Percentiles rank a stretch among this genome's conserved stretches.
These are phyloP conservation scores for Xylaria longipes DNA, from an alignment of 495 filamentous ascomycete genomes.

Conservation along the genomic window DNA sequence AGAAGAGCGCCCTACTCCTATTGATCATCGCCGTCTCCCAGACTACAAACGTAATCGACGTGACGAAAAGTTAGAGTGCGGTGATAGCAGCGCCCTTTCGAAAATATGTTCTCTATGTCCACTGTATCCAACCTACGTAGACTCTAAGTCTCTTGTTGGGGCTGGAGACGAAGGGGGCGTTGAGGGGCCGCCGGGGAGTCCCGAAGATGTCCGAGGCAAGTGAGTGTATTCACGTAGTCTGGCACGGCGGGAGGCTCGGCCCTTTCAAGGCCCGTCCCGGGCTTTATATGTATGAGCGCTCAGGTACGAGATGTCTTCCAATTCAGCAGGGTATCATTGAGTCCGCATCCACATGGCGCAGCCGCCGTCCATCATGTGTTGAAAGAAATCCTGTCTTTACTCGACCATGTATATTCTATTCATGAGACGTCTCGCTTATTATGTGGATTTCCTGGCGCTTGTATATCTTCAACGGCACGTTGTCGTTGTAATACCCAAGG, in stretches of 20 bases:
- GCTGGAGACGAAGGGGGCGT: neutral
- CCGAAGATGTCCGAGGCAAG: neutral
- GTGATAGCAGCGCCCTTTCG: neutral
- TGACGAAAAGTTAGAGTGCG: neutral
- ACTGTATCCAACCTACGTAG: neutral
- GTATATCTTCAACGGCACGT: slow-evolving; percentile 24
- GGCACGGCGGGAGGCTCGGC: neutral
- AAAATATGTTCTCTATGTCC: neutral
- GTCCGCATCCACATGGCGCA: neutral
- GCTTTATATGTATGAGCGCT: neutral
- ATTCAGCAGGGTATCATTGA: neutral
- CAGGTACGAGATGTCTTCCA: neutral
- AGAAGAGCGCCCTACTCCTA: neutral
- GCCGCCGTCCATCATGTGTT: neutral
- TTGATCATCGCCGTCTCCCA: neutral
- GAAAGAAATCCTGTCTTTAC: slow-evolving; percentile 3
- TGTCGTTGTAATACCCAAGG: slow-evolving; percentile 1
- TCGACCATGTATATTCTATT: neutral
- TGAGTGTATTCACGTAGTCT: neutral
- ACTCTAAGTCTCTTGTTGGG: neutral
- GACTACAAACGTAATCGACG: neutral
- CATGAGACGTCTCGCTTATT: neutral
- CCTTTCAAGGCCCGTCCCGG: neutral
- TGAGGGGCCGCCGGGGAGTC: neutral
- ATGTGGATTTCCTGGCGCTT: slow-evolving; percentile 16